These are phyloP conservation scores for Pilatotrama ljubarskyi DNA, from an alignment of 768 basidiomycete genomes.

Conservation along the genomic window DNA sequence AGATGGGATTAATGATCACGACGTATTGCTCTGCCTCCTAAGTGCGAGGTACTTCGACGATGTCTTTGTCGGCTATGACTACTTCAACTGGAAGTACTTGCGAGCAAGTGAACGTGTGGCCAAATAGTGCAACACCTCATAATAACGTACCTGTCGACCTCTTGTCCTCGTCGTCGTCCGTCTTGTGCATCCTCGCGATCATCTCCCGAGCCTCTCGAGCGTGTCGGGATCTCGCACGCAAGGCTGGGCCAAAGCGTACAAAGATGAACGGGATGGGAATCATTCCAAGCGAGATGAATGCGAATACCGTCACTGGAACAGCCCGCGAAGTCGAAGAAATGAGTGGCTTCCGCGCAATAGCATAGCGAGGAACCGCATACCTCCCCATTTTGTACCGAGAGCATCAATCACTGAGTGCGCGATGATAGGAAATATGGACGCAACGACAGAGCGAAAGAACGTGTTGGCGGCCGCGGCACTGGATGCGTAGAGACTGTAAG, in stretches of 20 bases:
- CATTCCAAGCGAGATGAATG: slow-evolving; percentile 23
- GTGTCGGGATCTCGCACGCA: slow-evolving; percentile 26
- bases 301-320: slow-evolving; percentile 27
- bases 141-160: too few relatives aligned
- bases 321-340: too few relatives aligned
- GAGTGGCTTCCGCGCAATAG: too few relatives aligned
- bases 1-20: too few relatives aligned
- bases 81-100: too few relatives aligned
- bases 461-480: slow-evolving; percentile 24
- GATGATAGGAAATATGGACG: slow-evolving; percentile 23
- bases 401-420: slow-evolving; percentile 20
- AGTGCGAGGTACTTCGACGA: too few relatives aligned
- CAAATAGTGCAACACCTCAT: too few relatives aligned
- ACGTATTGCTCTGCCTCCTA: too few relatives aligned
- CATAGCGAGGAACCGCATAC: slow-evolving; percentile 1
- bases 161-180: neutral
- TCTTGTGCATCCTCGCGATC: slow-evolving; percentile 14
- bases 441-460: slow-evolving; percentile 23
- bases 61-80: too few relatives aligned
- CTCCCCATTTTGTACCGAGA: slow-evolving; percentile 28
- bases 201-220: slow-evolving; percentile 20
- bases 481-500: slow-evolving; percentile 24
- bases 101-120: too few relatives aligned
- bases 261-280: slow-evolving; percentile 28
- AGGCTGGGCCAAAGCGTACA: slow-evolving; percentile 24